Evolutionary conservation across 2,329 filamentous ascomycete species (phyloP).

Genomic region (Cryphonectria nitschkei): DNA sequence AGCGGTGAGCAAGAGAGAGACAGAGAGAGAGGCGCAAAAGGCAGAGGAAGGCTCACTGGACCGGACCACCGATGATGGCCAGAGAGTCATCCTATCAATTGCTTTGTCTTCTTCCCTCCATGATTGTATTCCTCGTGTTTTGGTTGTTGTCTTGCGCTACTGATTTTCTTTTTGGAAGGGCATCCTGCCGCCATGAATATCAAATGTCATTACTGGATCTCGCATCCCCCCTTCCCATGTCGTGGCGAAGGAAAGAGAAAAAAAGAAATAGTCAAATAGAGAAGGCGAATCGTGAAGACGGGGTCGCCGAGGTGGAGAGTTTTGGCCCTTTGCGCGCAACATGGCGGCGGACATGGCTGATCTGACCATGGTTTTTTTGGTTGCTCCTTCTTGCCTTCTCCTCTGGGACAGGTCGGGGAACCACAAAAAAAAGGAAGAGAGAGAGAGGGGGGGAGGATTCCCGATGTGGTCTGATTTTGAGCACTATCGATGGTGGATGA

Average conservation of each 20-base stretch:
- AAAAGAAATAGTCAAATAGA: not conserved
- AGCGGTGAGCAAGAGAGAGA: not conserved
- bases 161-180: too few relatives aligned
- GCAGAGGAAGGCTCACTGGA: too few relatives aligned
- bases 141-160: too few relatives aligned
- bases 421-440: not conserved
- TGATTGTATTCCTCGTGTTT: too few relatives aligned
- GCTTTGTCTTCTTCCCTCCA: too few relatives aligned
- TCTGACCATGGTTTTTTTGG: not conserved
- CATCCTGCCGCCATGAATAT: too few relatives aligned
- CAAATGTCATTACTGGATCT: too few relatives aligned
- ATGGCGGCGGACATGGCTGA: not conserved
- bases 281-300: not conserved
- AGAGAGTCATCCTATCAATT: too few relatives aligned
- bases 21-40: not conserved
- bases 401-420: not conserved
- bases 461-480: not conserved
- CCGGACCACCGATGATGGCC: too few relatives aligned
- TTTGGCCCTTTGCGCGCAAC: not conserved
- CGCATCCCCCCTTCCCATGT: not conserved
- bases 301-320: constrained; percentile 1
- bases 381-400: not conserved
- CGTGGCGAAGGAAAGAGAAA: not conserved
- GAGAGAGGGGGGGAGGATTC: not conserved
- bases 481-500: not conserved